Evolutionary conservation across 2,329 filamentous ascomycete genomes (phyloP).

Genomic region (Paraphoma chrysanthemicola): DNA sequence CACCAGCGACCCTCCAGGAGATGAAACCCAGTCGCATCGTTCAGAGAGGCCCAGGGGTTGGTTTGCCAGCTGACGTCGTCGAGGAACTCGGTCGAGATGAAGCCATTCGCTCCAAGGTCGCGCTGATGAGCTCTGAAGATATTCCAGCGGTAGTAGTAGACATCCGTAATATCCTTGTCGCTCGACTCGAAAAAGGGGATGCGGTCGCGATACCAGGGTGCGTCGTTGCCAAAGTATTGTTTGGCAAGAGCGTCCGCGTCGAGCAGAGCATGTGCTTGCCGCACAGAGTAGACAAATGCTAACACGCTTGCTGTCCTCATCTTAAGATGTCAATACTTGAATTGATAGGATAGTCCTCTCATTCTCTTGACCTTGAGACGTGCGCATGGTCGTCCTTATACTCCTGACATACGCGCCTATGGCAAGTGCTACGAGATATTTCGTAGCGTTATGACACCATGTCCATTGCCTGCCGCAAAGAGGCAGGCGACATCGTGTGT

Average conservation of each 20-base stretch:
- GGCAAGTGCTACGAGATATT: neutral
- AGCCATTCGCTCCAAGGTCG: conserved; percentile 51
- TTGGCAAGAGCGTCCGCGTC: conserved; percentile 33
- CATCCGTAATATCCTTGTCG: conserved; percentile 48
- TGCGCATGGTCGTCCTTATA: too few species aligned
- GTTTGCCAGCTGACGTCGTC: conserved; percentile 54
- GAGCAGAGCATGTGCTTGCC: conserved; percentile 19
- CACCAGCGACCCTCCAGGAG: conserved; percentile 55
- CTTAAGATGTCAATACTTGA: neutral
- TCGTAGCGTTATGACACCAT: neutral
- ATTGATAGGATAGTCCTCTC: neutral
- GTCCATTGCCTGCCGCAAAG: neutral
- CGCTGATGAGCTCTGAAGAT: conserved; percentile 55
- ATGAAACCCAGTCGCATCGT: conserved; percentile 55
- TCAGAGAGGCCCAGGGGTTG: conserved; percentile 52
- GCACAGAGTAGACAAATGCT: neutral
- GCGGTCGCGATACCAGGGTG: conserved; percentile 48
- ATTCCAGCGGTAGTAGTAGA: conserved; percentile 57
- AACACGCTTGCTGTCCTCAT: neutral
- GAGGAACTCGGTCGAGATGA: conserved; percentile 55
- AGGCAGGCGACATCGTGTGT: conserved; percentile 8
- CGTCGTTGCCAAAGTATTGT: conserved; percentile 51
- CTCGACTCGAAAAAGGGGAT: conserved; percentile 52
- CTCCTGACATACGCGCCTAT: too few species aligned
- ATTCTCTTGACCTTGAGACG: neutral